Conservation (phyloP, 208 protist species). For the Tritrichomonas musculus region DNA sequence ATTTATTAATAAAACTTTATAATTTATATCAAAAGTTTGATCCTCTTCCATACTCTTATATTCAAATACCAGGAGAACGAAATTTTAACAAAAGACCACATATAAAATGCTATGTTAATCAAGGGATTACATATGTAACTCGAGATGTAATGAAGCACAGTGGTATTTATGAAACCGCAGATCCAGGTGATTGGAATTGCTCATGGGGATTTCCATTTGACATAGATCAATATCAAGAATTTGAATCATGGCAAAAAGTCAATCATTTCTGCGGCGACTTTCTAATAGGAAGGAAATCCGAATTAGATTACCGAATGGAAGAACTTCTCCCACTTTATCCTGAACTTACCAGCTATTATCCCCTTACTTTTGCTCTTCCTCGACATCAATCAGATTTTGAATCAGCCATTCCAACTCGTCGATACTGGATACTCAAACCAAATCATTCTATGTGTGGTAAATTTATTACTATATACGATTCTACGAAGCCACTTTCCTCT, state of each 20-base stretch:
- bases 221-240: not conserved
- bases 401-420: not conserved
- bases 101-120: not conserved
- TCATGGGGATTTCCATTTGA: not conserved
- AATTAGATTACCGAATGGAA: not conserved
- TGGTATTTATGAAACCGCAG: not conserved
- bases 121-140: not conserved
- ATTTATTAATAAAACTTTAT: no score
- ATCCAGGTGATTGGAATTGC: not conserved
- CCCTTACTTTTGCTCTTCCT: not conserved
- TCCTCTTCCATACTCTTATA: not conserved
- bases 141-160: not conserved
- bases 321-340: not conserved
- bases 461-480: not conserved
- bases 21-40: no score
- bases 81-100: not conserved
- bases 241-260: not conserved
- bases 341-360: not conserved
- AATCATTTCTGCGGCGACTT: not conserved
- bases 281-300: not conserved
- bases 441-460: not conserved
- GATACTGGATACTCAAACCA: not conserved
- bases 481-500: not conserved
- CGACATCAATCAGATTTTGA: not conserved
- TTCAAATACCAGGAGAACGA: not conserved